These are phyloP conservation scores for Yamadazyma olivae DNA, from an alignment of 805 yeast species.

Conservation along the genomic window DNA sequence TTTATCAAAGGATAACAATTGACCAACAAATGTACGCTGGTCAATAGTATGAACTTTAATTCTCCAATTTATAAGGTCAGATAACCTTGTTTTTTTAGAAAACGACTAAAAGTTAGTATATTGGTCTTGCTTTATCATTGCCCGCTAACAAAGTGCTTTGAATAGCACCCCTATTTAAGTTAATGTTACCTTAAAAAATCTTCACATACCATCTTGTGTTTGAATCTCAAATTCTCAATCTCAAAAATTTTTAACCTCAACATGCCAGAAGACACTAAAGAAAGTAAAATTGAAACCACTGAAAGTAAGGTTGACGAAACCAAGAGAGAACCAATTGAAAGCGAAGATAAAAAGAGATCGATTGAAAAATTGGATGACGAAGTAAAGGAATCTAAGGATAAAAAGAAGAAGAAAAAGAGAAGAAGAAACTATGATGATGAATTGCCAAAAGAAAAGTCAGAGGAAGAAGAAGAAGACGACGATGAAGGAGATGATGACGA, in stretches of 20 bases:
- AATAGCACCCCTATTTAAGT: no score
- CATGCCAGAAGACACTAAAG: no score
- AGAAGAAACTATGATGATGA: conserved; percentile 59
- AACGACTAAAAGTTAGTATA: conserved; percentile 12
- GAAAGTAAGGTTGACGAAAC: no score
- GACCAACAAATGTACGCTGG: conserved; percentile 74
- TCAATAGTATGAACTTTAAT: conserved; percentile 76
- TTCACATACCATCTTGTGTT: no score
- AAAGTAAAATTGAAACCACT: no score
- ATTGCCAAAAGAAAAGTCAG: conserved; percentile 43
- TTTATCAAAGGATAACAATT: conserved; percentile 82
- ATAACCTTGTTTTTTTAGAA: conserved; percentile 41
- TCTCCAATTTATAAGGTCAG: conserved; percentile 71
- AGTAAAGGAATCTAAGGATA: conserved; percentile 12
- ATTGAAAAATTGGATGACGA: conserved; percentile 8
- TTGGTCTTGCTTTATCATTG: no score
- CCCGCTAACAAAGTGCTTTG: no score
- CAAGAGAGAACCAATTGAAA: not conserved
- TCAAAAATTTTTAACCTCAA: no score
- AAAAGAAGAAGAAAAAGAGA: conserved; percentile 43
- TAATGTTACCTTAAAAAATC: no score
- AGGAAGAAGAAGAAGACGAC: conserved; percentile 44
- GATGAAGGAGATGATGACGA: conserved; percentile 46
- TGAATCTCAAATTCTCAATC: no score
- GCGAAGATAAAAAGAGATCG: conserved; percentile 9